Conservation (phyloP, 1,139 yeast species). For the Yamadazyma diddensiae region DNA sequence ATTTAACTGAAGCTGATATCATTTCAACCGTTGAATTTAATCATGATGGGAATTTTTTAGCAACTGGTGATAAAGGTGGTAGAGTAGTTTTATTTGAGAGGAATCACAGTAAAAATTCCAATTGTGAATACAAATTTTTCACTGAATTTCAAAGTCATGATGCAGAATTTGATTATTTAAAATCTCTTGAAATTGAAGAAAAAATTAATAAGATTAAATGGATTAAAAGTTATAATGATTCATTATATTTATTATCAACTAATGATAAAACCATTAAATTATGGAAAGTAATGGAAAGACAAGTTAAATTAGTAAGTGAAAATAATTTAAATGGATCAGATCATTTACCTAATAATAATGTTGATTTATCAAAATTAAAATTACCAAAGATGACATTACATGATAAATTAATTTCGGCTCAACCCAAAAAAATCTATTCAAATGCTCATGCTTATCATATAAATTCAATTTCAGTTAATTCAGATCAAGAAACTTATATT, state of each 20-base stretch:
- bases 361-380: constrained; percentile 44
- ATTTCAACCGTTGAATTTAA: constrained; percentile 97
- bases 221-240: constrained; percentile 84
- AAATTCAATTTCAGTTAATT: constrained; percentile 89
- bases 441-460: constrained; percentile 99
- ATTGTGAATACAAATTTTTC: constrained; percentile 89
- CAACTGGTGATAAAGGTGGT: constrained; percentile 99
- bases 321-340: constrained; percentile 64
- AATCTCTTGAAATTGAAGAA: constrained; percentile 95
- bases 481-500: constrained; percentile 94
- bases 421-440: constrained; percentile 86
- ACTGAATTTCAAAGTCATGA: constrained; percentile 99
- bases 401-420: constrained; percentile 92
- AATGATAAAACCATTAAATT: constrained; percentile 96
- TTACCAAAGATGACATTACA: constrained; percentile 88
- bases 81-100: constrained; percentile 95
- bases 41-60: constrained; percentile 89
- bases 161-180: constrained; percentile 96
- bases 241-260: constrained; percentile 85
- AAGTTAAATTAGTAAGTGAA: constrained; percentile 87
- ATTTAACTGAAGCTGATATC: constrained; percentile 95
- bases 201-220: constrained; percentile 97
- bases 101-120: constrained; percentile 63
- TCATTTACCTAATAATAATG: constrained; percentile 19
- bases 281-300: constrained; percentile 94